phyloP scores from a whole-genome alignment of 768 basidiomycete species.

The Trametes villosa region DNA sequence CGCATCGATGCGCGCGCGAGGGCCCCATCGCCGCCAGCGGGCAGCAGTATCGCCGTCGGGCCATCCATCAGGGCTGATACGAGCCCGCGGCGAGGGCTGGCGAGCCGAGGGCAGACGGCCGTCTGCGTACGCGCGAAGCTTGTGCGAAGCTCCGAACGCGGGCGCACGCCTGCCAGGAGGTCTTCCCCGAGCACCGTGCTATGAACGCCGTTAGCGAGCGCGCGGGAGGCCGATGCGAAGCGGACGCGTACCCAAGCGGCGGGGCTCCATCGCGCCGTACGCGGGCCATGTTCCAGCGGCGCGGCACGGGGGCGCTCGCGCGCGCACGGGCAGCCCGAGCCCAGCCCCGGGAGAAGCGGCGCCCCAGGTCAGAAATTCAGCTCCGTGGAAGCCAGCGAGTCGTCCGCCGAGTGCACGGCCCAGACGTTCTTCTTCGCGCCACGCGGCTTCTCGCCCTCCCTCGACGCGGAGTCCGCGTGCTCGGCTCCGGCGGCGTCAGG shows the following conservation, averaged over 20 bases:
- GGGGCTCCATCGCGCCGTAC: not conserved
- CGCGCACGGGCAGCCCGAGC: not conserved
- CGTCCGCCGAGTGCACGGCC: conserved; percentile 18
- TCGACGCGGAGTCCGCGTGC: not conserved
- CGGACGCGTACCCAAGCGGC: not conserved
- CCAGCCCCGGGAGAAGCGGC: not conserved
- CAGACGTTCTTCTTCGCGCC: conserved; percentile 20
- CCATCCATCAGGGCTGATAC: not conserved
- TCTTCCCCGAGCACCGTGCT: too few species aligned
- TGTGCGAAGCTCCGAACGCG: too few species aligned
- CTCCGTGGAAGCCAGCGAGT: conserved; percentile 13
- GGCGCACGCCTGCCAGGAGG: too few species aligned
- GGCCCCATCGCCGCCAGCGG: not conserved
- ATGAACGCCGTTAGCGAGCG: not conserved
- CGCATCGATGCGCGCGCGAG: conserved; percentile 9
- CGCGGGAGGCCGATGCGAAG: not conserved
- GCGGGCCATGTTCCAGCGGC: not conserved
- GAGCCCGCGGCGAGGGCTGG: not conserved
- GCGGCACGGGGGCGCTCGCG: conserved; percentile 4
- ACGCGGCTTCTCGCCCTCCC: not conserved
- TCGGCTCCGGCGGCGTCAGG: conserved; percentile 6
- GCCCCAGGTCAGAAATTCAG: conserved; percentile 19
- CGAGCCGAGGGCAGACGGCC: not conserved
- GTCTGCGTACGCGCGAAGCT: not conserved
- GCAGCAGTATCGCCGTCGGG: not conserved